These are phyloP conservation scores for Talaromyces sp. DNA, from an alignment of 2,329 filamentous ascomycete species.

Conservation along the genomic window DNA sequence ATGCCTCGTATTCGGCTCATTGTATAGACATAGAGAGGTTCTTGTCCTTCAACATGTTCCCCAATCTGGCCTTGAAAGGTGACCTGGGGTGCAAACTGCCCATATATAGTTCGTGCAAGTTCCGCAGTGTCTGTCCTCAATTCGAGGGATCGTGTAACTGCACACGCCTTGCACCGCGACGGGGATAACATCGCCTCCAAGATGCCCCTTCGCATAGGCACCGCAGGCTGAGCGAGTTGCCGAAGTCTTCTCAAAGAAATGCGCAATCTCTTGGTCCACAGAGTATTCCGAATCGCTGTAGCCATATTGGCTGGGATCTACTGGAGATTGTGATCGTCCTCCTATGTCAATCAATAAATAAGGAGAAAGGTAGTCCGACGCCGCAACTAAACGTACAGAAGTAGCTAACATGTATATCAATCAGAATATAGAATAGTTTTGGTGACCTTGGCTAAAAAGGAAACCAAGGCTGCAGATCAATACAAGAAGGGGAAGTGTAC, in stretches of 20 bases:
- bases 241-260: conserved; percentile 18
- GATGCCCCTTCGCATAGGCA: conserved; percentile 22
- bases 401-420: too few relatives aligned
- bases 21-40: conserved; percentile 33
- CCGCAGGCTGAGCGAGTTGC: conserved; percentile 18
- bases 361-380: too few relatives aligned
- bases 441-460: too few relatives aligned
- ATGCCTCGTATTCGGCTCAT: conserved; percentile 30
- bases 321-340: too few relatives aligned
- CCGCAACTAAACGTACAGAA: neutral
- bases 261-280: conserved; percentile 15
- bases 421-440: too few relatives aligned
- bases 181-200: conserved; percentile 25
- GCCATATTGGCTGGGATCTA: too few relatives aligned
- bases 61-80: conserved; percentile 26
- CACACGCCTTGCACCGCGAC: conserved; percentile 34
- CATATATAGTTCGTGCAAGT: conserved; percentile 28
- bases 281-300: conserved; percentile 12
- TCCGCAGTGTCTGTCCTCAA: conserved; percentile 27
- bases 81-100: conserved; percentile 22
- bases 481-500: neutral
- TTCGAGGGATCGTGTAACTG: conserved; percentile 33
- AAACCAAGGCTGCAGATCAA: neutral
- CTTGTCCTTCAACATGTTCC: conserved; percentile 19
- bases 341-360: too few relatives aligned